Evolutionary conservation across 116 monocot genomes (phyloP).

Genomic region (Cymodocea nodosa): DNA sequence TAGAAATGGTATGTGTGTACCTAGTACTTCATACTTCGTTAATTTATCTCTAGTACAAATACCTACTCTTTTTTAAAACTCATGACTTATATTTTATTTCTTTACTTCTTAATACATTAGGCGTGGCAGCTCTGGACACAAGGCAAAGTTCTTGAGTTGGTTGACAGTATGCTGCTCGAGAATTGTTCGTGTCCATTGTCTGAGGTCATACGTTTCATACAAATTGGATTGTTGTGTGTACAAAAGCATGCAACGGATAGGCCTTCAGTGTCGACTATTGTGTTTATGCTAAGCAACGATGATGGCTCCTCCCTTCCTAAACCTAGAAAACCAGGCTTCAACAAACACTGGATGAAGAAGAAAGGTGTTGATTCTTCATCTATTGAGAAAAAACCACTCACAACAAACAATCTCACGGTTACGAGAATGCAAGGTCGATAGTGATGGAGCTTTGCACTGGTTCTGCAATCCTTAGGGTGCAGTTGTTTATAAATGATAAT

Average conservation of each 20-base stretch:
- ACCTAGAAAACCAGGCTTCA: constrained; percentile 16
- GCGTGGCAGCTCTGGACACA: constrained; percentile 10
- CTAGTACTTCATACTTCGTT: not conserved
- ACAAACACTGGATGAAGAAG: not conserved
- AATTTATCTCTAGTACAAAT: no score
- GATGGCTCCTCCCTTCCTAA: constrained; percentile 9
- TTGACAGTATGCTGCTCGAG: constrained; percentile 9
- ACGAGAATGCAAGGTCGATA: no score
- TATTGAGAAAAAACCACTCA: not conserved
- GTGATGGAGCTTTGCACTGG: no score
- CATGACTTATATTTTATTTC: not conserved
- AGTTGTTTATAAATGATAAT: no score
- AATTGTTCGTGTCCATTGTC: not conserved
- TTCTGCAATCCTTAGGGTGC: no score
- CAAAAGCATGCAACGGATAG: constrained; percentile 13
- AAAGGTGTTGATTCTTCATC: not conserved
- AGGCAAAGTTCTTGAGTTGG: constrained; percentile 12
- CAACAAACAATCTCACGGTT: no score
- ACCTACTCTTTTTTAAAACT: not conserved
- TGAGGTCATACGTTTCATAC: constrained; percentile 17
- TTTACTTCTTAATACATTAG: no score
- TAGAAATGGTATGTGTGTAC: not conserved
- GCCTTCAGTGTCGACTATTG: constrained; percentile 20
- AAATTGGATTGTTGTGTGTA: constrained; percentile 21
- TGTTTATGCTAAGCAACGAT: constrained; percentile 20